Evolutionary conservation across 2,329 filamentous ascomycete genomes (phyloP).

Genomic region (Boeremia lycopersici): DNA sequence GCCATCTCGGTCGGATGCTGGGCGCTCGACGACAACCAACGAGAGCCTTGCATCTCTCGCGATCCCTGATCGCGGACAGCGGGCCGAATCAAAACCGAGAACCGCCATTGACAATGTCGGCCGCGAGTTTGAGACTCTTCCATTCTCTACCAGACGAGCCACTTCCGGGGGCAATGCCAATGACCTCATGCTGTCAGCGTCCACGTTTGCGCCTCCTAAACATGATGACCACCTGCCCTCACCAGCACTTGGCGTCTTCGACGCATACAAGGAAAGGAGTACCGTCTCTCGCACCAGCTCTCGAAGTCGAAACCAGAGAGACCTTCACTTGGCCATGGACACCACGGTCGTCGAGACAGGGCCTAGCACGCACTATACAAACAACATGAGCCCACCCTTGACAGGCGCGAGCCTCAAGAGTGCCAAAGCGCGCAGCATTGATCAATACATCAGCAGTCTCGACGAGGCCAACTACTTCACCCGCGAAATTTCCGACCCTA

Average conservation of each 20-base stretch:
- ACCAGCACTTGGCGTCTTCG: slow-evolving; percentile 68
- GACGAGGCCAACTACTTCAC: slow-evolving; percentile 73
- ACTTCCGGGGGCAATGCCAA: slow-evolving; percentile 64
- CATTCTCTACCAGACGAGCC: slow-evolving; percentile 42
- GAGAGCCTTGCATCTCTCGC: slow-evolving; percentile 42
- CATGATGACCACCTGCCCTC: slow-evolving; percentile 62
- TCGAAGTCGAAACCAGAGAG: slow-evolving; percentile 77
- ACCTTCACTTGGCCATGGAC: slow-evolving; percentile 60
- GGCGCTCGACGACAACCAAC: slow-evolving; percentile 40
- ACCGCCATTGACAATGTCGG: slow-evolving; percentile 49
- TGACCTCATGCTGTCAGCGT: slow-evolving; percentile 51
- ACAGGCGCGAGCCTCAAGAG: slow-evolving; percentile 59
- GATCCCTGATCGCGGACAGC: slow-evolving; percentile 45
- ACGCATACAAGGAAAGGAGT: slow-evolving; percentile 66
- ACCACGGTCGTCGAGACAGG: slow-evolving; percentile 48
- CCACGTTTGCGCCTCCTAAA: slow-evolving; percentile 42
- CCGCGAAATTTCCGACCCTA: slow-evolving; percentile 46
- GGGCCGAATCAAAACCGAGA: slow-evolving; percentile 36
- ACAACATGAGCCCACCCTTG: slow-evolving; percentile 55
- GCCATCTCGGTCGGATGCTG: slow-evolving; percentile 54
- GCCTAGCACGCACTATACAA: slow-evolving; percentile 53
- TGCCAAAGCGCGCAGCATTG: slow-evolving; percentile 69
- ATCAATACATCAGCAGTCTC: slow-evolving; percentile 85
- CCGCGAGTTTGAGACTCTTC: slow-evolving; percentile 49
- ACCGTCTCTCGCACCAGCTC: slow-evolving; percentile 71